These are phyloP conservation scores for Colletotrichum sojae DNA, from an alignment of 2,329 filamentous ascomycete genomes.

Conservation along the genomic window DNA sequence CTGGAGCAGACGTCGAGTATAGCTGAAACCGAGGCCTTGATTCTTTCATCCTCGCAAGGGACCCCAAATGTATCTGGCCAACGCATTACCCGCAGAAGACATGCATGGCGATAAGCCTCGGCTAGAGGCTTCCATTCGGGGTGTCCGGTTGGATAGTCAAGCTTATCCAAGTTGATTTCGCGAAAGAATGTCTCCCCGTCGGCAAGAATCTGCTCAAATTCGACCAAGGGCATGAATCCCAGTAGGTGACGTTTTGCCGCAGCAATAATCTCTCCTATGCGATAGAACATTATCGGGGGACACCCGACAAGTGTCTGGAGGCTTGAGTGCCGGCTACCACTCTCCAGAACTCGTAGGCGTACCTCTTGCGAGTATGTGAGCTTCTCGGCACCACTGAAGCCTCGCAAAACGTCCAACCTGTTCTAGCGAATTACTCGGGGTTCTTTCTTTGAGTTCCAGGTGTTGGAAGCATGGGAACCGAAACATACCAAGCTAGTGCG, in stretches of 20 bases:
- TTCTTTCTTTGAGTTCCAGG: background rate
- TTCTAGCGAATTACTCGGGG: background rate
- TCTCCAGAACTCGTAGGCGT: slow-evolving; percentile 44
- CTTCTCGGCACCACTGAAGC: slow-evolving; percentile 50
- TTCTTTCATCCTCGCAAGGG: slow-evolving; percentile 43
- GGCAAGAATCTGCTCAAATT: slow-evolving; percentile 41
- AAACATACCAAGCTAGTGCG: slow-evolving; percentile 45
- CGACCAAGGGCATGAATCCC: background rate
- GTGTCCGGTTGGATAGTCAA: slow-evolving; percentile 46
- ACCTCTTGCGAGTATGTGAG: slow-evolving; percentile 46
- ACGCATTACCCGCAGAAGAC: slow-evolving; percentile 46
- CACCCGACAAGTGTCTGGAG: slow-evolving; percentile 48
- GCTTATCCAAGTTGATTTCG: slow-evolving; percentile 44
- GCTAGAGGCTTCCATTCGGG: slow-evolving; percentile 47
- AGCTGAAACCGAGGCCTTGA: slow-evolving; percentile 44
- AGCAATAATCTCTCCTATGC: slow-evolving; percentile 45
- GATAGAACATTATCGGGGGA: slow-evolving; percentile 45
- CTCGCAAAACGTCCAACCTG: slow-evolving; percentile 49
- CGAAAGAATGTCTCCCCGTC: slow-evolving; percentile 46
- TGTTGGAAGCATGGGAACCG: background rate
- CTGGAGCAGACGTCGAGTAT: slow-evolving; percentile 46
- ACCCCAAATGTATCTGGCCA: slow-evolving; percentile 47
- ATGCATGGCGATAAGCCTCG: slow-evolving; percentile 49
- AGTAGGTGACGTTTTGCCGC: slow-evolving; percentile 42
- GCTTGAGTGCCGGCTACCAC: slow-evolving; percentile 41